These are phyloP conservation scores for Plasmodium malariae DNA, from an alignment of 169 alveolate genomes.

Conservation along the genomic window DNA sequence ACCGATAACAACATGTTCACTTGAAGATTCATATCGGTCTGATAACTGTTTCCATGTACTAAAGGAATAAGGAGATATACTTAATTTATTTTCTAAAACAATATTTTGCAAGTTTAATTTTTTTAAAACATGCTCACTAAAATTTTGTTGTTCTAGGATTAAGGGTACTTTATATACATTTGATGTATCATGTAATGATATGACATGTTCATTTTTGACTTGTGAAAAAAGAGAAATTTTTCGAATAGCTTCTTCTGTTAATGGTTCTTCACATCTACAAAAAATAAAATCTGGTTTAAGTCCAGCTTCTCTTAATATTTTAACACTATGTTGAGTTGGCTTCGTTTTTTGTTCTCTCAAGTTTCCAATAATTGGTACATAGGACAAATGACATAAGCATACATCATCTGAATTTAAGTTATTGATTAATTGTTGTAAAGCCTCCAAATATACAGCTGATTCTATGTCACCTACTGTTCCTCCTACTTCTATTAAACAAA, in stretches of 20 bases:
- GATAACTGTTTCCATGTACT: constrained; percentile 81
- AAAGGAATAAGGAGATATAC: constrained; percentile 74
- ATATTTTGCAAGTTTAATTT: constrained; percentile 62
- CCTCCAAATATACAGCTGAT: constrained; percentile 94
- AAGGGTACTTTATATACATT: constrained; percentile 87
- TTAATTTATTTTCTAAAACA: constrained; percentile 44
- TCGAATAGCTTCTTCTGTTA: constrained; percentile 82
- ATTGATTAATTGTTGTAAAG: constrained; percentile 91
- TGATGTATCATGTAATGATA: constrained; percentile 69
- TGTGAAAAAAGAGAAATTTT: constrained; percentile 90
- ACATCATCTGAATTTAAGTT: constrained; percentile 89
- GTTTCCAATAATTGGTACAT: constrained; percentile 89
- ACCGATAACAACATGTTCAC: constrained; percentile 87
- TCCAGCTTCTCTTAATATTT: constrained; percentile 89
- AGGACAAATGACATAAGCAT: constrained; percentile 90
- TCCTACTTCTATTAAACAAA: constrained; percentile 97
- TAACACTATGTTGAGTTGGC: constrained; percentile 96
- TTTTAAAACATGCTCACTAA: constrained; percentile 77
- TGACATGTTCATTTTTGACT: constrained; percentile 87
- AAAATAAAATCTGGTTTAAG: constrained; percentile 89
- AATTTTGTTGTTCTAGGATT: constrained; percentile 86
- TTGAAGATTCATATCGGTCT: constrained; percentile 66
- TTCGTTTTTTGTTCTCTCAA: constrained; percentile 94
- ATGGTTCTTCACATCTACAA: constrained; percentile 89
- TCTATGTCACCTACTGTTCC: constrained; percentile 98